phyloP scores from a whole-genome alignment of 192 early-diverging fungal species.

The Gaertneriomyces sp. region DNA sequence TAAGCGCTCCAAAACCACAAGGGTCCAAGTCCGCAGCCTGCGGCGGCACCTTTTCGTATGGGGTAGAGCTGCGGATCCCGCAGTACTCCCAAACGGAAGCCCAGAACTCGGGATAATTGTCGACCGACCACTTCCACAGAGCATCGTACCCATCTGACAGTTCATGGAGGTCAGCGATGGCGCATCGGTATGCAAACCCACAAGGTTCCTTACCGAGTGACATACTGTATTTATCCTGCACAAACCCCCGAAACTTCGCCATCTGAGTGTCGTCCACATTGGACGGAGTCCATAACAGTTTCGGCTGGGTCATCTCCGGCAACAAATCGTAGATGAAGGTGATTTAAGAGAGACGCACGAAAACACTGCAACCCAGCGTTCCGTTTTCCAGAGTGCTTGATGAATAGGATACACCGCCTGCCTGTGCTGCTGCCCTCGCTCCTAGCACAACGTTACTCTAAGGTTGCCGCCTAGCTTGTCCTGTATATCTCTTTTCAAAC shows the following conservation, averaged over 20 bases:
- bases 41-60: slow-evolving; percentile 25
- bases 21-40: not conserved
- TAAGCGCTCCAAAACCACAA: not conserved
- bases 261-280: slow-evolving; percentile 56
- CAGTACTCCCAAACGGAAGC: slow-evolving; percentile 78
- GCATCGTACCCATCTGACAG: slow-evolving; percentile 59
- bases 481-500: no score
- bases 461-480: no score
- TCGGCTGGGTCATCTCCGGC: slow-evolving; percentile 4
- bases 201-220: slow-evolving; percentile 45
- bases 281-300: slow-evolving; percentile 61
- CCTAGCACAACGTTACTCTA: no score
- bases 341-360: no score
- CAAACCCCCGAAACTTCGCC: slow-evolving; percentile 66
- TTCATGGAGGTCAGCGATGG: slow-evolving; percentile 5
- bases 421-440: no score
- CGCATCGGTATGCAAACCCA: slow-evolving; percentile 7
- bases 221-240: slow-evolving; percentile 66
- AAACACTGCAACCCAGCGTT: no score
- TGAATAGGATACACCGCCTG: no score
- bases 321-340: no score
- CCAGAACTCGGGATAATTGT: slow-evolving; percentile 79
- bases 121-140: slow-evolving; percentile 81
- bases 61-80: slow-evolving; percentile 47
- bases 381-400: no score